Evolutionary conservation across 108 stramenopile species (phyloP), one percentile per base, ranked within the genome.

Genomic region (Skeletonema marinoi): DNA sequence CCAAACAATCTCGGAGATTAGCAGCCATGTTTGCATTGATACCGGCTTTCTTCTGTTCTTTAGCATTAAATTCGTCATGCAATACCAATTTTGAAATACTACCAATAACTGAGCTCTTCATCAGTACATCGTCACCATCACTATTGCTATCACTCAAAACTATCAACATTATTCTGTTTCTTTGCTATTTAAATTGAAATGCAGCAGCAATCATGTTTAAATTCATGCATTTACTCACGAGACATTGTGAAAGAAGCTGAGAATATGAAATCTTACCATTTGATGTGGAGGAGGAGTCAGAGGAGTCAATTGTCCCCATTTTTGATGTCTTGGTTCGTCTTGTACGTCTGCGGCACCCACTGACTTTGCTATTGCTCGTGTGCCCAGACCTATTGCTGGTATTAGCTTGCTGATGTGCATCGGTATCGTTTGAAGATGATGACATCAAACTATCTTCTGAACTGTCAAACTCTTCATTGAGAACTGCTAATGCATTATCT

Each of bases 381-480:
- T 19, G 17, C 6, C 12, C 48, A 17, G 54, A 7, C 7, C 10
- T 25, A 6, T 9, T 25, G 25, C 8, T 10, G 6, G 54, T 56
- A n/a, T n/a, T n/a, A 10, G 2, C 9, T 56, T 56, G 21, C 54
- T 56, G 25, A 9, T 56, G 0, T 56, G 7, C 10, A 56, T 29
- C 25, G 3, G 16, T 29, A 25, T 56, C 2, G n/a, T 25, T 29
- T 56, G 54, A 56, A 25, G 54, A 56, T 29, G 54, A 56, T 29
- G 54, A 56, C 54, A 25, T 25, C 25, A 25, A 29, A 6, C 54
- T 56, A 25, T 56, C 25, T 56, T 29, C 54, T 10, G 54, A n/a
- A 25, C 21, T 56, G 9, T 75, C 66, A 58, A 75, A 66, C 58
- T 75, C 74, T 75, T 75, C 74, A 58, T 75, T 67, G 13, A 75